Evolutionary conservation across 805 yeast genomes (phyloP).

Genomic region (Metschnikowia baotianmanensis): DNA sequence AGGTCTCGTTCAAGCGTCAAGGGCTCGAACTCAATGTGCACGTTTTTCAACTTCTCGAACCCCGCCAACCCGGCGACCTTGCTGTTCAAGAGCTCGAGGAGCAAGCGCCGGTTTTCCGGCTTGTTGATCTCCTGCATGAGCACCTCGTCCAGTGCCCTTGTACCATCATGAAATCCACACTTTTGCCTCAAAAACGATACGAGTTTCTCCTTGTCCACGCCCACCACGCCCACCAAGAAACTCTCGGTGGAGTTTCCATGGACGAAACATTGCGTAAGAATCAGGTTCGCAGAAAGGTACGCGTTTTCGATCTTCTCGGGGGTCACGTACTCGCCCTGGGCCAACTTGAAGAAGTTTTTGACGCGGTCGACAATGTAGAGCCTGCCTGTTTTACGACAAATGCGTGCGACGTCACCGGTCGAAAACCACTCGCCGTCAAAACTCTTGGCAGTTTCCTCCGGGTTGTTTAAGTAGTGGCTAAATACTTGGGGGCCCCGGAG

Average conservation of each 20-base stretch:
- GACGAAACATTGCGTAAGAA: conserved; percentile 18
- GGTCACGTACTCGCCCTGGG: conserved; percentile 59
- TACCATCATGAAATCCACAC: conserved; percentile 11
- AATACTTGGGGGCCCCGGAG: conserved; percentile 66
- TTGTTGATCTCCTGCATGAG: conserved; percentile 20
- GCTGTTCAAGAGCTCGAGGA: conserved; percentile 14
- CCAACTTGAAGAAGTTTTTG: conserved; percentile 69
- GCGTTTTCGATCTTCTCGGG: conserved; percentile 72
- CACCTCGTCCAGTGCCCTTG: conserved; percentile 16
- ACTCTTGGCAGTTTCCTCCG: conserved; percentile 51
- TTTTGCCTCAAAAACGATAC: conserved; percentile 17
- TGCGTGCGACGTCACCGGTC: conserved; percentile 50
- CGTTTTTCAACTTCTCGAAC: conserved; percentile 25
- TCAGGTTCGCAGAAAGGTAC: conserved; percentile 36
- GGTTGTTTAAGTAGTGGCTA: conserved; percentile 52
- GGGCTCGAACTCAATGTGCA: conserved; percentile 28
- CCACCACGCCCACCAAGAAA: conserved; percentile 19
- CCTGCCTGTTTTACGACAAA: conserved; percentile 42
- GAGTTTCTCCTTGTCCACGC: conserved; percentile 21
- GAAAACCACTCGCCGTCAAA: conserved; percentile 53
- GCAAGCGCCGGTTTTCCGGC: conserved; percentile 13
- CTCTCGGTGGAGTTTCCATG: conserved; percentile 20
- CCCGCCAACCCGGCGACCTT: conserved; percentile 19
- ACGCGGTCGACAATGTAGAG: conserved; percentile 63
- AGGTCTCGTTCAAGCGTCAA: conserved; percentile 26